Evolutionary conservation across 257 asterid species (phyloP), one percentile per base, ranked within the genome.

Genomic region (Coffea eugenioides): DNA sequence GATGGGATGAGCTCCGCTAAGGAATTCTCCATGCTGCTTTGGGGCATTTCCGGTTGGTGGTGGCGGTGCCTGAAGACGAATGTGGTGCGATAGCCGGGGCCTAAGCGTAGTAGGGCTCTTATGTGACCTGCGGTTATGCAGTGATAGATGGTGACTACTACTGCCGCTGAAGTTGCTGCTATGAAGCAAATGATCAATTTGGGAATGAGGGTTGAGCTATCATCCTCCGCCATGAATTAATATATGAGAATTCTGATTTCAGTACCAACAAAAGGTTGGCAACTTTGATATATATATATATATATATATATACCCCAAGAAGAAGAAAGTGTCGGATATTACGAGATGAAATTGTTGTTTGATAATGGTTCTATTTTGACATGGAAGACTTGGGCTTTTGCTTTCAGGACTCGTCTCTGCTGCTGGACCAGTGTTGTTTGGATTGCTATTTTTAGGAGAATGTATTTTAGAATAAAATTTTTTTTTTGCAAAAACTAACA

Each of bases 161-260:
- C 83, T 41, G 80, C 83, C 8, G 85, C 89, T 12, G 87, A 80
- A 21, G 89, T 85, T 21, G 85, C 85, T 52, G 83, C 89, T 11
- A 86, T 51, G 64, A 86, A 54, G 80, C 85, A 83, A 74, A 86
- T 81, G 75, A 83, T 76, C 9, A 86, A 43, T 31, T 75, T 86
- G 2, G 82, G 79, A 6, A 83, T 23, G 12, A 84, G 64, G 73
- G 57, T 39, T 16, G 86, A 56, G 80, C 43, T 25, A 2, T 69
- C 83, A 27, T 70, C 79, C 25, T 61, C 76, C 69, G 57, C 81
- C 86, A 83, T 79, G 61, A 16, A 76, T 71, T 64, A 13, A 71
- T 31, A 31, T 31, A 31, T 31, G 34, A 31, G 34, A 31, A 31
- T 31, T 14, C 25, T 13, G 23, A 39, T 25, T 1, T 12, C 4